These are phyloP conservation scores for Ustilago sp. DNA, from an alignment of 1,284 basidiomycete species.

Conservation along the genomic window DNA sequence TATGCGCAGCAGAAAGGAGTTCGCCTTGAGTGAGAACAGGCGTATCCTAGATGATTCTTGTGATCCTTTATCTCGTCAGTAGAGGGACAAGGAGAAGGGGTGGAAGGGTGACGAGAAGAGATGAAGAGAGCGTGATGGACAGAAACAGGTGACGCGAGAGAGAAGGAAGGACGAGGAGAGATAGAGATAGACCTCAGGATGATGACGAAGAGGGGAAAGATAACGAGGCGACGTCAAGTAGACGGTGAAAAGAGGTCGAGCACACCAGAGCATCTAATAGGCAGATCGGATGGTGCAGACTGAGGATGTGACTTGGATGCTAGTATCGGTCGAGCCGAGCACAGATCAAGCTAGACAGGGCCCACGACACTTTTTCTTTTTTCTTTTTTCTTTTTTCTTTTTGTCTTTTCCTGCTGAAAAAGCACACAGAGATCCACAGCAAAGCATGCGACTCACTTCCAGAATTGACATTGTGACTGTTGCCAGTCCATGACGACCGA, in stretches of 20 bases:
- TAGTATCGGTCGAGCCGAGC: slow-evolving; percentile 5
- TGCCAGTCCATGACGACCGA: not conserved
- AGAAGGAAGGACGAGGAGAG: not conserved
- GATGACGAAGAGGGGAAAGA: slow-evolving; percentile 1
- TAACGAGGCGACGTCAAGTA: slow-evolving; percentile 2
- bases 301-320: slow-evolving; percentile 5
- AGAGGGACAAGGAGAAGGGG: slow-evolving; percentile 10
- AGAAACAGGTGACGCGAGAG: not conserved
- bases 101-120: slow-evolving; percentile 10
- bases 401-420: slow-evolving; percentile 11
- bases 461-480: not conserved
- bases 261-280: not conserved
- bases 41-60: slow-evolving; percentile 10
- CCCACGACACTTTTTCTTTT: not conserved
- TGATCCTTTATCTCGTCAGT: slow-evolving; percentile 23
- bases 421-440: slow-evolving; percentile 2
- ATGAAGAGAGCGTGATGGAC: slow-evolving; percentile 15
- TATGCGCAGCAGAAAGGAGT: slow-evolving; percentile 1
- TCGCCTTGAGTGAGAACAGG: not conserved
- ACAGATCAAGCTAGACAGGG: slow-evolving; percentile 20
- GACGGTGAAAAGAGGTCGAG: not conserved
- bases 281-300: slow-evolving; percentile 17
- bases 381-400: too few species aligned
- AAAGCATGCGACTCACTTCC: slow-evolving; percentile 5
- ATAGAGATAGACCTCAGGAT: not conserved